A percentile compares a stretch with the other conserved stretches of the same genome.
Conservation (phyloP, 1,139 yeast species). For the Blastobotrys petasosporus region DNA sequence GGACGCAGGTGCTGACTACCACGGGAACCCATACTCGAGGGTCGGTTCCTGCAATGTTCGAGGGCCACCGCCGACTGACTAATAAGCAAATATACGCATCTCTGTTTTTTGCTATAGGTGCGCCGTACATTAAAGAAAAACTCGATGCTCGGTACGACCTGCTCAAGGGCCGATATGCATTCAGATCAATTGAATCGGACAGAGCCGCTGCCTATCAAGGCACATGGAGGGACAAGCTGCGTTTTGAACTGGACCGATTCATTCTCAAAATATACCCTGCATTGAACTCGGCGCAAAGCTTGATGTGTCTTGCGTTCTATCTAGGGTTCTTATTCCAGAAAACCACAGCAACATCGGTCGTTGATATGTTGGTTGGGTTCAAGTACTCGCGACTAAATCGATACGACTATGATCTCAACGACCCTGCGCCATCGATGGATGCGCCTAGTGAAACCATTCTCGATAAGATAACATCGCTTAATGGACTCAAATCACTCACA, state of each 20-base stretch:
- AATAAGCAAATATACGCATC: conserved; percentile 52
- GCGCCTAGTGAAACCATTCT: not conserved
- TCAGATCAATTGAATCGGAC: conserved; percentile 42
- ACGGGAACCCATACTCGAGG: conserved; percentile 25
- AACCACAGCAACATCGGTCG: conserved; percentile 56
- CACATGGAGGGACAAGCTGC: conserved; percentile 19
- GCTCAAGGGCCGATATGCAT: conserved; percentile 53
- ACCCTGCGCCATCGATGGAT: conserved; percentile 13
- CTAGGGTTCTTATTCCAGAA: conserved; percentile 64
- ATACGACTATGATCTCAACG: conserved; percentile 51
- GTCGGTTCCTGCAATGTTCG: conserved; percentile 45
- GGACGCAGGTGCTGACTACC: conserved; percentile 39
- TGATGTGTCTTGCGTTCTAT: conserved; percentile 54
- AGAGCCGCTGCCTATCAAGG: conserved; percentile 27
- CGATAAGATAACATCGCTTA: conserved; percentile 7
- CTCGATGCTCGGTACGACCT: conserved; percentile 60
- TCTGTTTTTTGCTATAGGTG: conserved; percentile 56
- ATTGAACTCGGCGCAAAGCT: conserved; percentile 43
- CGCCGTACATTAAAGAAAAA: conserved; percentile 66
- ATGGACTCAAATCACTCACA: conserved; percentile 10
- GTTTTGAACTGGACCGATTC: conserved; percentile 35
- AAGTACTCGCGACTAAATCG: conserved; percentile 64
- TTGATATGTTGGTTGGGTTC: conserved; percentile 58
- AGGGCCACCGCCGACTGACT: conserved; percentile 50
- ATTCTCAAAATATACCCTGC: conserved; percentile 62